Percentiles rank a stretch among this genome's conserved stretches.
Evolutionary conservation across 495 filamentous ascomycete species (phyloP).

Genomic region (Aspergillus asperescens): DNA sequence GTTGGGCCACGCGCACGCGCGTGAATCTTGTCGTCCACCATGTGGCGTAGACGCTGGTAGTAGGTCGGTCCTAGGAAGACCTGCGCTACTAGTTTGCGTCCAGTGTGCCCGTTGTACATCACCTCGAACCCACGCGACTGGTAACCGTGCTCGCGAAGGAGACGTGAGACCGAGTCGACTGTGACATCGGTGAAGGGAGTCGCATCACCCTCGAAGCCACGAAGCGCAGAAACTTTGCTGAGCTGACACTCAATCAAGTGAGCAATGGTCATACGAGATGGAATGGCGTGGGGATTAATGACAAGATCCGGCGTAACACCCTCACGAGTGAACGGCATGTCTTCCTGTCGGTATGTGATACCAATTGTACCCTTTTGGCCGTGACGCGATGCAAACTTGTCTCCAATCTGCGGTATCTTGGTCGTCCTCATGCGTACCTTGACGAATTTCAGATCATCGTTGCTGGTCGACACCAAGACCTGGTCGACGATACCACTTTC

Average conservation of each 20-base stretch:
- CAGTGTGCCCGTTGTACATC: conserved; percentile 98
- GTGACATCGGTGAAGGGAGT: conserved; percentile 98
- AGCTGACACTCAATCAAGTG: conserved; percentile 99
- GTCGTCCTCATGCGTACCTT: conserved; percentile 97
- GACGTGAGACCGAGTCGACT: conserved; percentile 82
- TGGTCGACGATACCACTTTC: conserved; percentile 95
- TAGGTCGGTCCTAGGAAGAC: conserved; percentile 97
- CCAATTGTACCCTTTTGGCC: conserved; percentile 99
- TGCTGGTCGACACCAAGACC: conserved; percentile 81
- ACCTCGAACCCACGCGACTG: conserved; percentile 96
- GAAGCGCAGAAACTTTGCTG: conserved; percentile 86
- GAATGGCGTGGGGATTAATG: conserved; percentile 99
- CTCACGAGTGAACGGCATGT: conserved; percentile 96
- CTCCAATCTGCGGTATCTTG: conserved; percentile 96
- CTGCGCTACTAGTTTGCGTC: conserved; percentile 84
- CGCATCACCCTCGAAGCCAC: conserved; percentile 91
- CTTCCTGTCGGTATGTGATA: conserved; percentile 94
- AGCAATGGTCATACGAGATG: conserved; percentile 99
- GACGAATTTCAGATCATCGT: conserved; percentile 83
- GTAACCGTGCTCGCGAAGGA: conserved; percentile 89
- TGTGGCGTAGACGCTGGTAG: conserved; percentile 97
- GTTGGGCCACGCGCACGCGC: conserved; percentile 90
- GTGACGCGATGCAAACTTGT: conserved; percentile 99
- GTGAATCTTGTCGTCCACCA: conserved; percentile 99
- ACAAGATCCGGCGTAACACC: conserved; percentile 92